phyloP scores from a whole-genome alignment of 192 early-diverging fungal genomes.

The Coemansia sp. region DNA sequence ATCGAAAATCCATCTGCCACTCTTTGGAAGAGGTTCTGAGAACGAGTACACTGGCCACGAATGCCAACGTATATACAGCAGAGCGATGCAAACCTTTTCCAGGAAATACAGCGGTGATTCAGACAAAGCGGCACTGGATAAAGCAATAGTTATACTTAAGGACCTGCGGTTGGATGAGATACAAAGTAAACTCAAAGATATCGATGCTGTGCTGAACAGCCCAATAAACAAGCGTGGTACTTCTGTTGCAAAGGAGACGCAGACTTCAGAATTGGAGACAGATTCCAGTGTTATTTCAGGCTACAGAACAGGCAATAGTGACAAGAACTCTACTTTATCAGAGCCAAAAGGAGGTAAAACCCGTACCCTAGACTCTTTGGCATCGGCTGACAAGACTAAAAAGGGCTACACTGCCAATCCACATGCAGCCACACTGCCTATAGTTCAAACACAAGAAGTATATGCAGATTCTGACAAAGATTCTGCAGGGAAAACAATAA shows the following conservation, averaged over 20 bases:
- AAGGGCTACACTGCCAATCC: too few relatives aligned
- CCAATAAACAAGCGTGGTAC: neutral
- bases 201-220: neutral
- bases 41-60: constrained; percentile 18
- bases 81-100: constrained; percentile 3
- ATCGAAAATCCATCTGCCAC: constrained; percentile 1
- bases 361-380: too few relatives aligned
- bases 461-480: too few relatives aligned
- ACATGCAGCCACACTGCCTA: too few relatives aligned
- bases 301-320: neutral
- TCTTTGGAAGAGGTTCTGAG: neutral
- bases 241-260: neutral
- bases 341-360: neutral
- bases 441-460: too few relatives aligned
- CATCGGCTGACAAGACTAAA: too few relatives aligned
- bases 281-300: neutral
- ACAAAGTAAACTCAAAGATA: constrained; percentile 18
- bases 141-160: constrained; percentile 23
- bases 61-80: constrained; percentile 30
- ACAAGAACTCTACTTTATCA: neutral
- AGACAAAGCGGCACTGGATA: constrained; percentile 5
- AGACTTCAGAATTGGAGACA: neutral
- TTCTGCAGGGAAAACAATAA: too few relatives aligned
- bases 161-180: constrained; percentile 34
- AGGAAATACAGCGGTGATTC: neutral